Evolutionary conservation across 371 early-diverging fungal genomes (phyloP).

Genomic region (Circinella umbellata): DNA sequence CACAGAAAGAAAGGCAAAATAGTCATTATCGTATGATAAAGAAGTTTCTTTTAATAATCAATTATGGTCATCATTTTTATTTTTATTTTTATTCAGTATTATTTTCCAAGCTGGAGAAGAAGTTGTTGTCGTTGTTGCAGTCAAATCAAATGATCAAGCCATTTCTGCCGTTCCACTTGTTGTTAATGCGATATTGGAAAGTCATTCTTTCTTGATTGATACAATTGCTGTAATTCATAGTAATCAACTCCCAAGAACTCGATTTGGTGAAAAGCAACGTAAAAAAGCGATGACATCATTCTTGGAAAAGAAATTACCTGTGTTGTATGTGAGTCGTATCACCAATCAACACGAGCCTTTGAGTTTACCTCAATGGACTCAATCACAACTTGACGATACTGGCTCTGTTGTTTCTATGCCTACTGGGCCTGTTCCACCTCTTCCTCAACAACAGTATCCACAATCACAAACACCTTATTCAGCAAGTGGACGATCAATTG

Average conservation of each 20-base stretch:
- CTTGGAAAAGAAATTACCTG: constrained; percentile 37
- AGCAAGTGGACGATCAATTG: constrained; percentile 17
- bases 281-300: constrained; percentile 42
- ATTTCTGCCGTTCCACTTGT: constrained; percentile 61
- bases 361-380: constrained; percentile 37
- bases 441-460: background rate
- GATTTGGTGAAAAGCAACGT: constrained; percentile 67
- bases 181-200: constrained; percentile 72
- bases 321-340: constrained; percentile 48
- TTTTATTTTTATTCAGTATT: constrained; percentile 27
- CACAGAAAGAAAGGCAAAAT: background rate
- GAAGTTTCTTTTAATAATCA: background rate
- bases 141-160: constrained; percentile 54
- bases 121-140: constrained; percentile 56
- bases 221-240: constrained; percentile 70
- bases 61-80: too few species aligned
- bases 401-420: constrained; percentile 24
- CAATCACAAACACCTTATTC: constrained; percentile 5
- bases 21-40: background rate
- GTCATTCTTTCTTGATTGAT: constrained; percentile 77
- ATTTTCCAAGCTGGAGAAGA: constrained; percentile 59
- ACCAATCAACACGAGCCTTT: constrained; percentile 44
- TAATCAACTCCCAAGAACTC: constrained; percentile 63
- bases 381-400: constrained; percentile 36
- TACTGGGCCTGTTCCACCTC: too few species aligned